A percentile compares a stretch with the other conserved stretches of the same genome.
phyloP scores from a whole-genome alignment of 2,329 filamentous ascomycete genomes.

The Pyrenophora graminea region DNA sequence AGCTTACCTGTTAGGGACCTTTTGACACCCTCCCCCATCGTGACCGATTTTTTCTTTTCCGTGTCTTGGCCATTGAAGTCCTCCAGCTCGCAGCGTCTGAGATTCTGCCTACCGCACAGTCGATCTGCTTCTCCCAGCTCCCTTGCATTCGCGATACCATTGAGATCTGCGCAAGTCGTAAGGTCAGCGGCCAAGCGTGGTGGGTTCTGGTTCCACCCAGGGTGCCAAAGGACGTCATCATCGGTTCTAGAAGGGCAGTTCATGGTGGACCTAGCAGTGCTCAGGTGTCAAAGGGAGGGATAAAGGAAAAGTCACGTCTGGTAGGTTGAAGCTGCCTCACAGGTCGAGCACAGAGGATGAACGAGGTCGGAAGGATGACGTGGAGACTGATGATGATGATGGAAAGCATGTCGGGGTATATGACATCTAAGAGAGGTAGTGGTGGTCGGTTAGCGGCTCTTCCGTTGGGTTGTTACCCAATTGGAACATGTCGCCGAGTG shows the following conservation, averaged over 20 bases:
- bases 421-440: slow-evolving; percentile 19
- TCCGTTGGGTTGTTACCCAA: slow-evolving; percentile 21
- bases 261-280: slow-evolving; percentile 21
- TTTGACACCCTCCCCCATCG: slow-evolving; percentile 34
- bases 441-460: slow-evolving; percentile 24
- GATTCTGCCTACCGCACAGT: slow-evolving; percentile 14
- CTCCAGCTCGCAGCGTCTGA: slow-evolving; percentile 21
- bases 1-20: slow-evolving; percentile 23
- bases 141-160: slow-evolving; percentile 38
- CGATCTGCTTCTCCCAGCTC: slow-evolving; percentile 33
- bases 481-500: slow-evolving; percentile 18
- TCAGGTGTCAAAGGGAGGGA: no score
- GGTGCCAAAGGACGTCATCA: slow-evolving; percentile 31
- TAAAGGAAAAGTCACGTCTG: no score
- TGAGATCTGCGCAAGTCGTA: slow-evolving; percentile 38
- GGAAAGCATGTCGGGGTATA: slow-evolving; percentile 16
- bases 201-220: slow-evolving; percentile 39
- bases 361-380: slow-evolving; percentile 19
- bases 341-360: neutral
- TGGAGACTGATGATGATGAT: slow-evolving; percentile 13
- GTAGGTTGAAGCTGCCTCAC: neutral
- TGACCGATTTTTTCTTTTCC: slow-evolving; percentile 16
- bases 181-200: slow-evolving; percentile 38
- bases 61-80: slow-evolving; percentile 22
- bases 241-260: slow-evolving; percentile 39